These are phyloP conservation scores for Rubus idaeus DNA, from an alignment of 306 rosid species.

Conservation along the genomic window DNA sequence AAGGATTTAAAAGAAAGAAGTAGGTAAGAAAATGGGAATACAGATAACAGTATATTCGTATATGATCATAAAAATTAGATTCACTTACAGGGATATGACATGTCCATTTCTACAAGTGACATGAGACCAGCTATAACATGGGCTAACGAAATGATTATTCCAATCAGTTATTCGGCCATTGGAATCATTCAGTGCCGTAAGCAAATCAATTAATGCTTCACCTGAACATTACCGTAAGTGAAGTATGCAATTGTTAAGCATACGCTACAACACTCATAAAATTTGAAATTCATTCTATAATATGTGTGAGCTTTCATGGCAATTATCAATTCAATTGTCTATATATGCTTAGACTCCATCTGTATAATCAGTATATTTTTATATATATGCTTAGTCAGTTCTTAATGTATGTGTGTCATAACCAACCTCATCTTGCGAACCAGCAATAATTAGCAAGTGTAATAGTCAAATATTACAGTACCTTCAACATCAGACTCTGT, in stretches of 20 bases:
- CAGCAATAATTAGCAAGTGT: background rate
- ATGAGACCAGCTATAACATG: conserved; percentile 87
- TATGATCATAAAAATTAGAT: background rate
- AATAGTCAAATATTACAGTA: conserved; percentile 22
- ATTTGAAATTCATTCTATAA: background rate
- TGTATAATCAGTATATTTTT: background rate
- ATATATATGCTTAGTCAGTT: background rate
- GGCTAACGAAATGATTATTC: conserved; percentile 70
- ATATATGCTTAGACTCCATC: background rate
- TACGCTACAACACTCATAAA: background rate
- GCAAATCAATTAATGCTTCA: conserved; percentile 68
- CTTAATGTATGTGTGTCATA: background rate
- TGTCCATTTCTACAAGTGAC: conserved; percentile 69
- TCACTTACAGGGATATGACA: conserved; percentile 83
- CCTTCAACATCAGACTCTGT: conserved; percentile 83
- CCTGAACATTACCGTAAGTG: conserved; percentile 47
- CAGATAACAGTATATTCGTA: background rate
- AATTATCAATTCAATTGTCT: background rate
- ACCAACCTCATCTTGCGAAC: background rate
- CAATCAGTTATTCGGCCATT: conserved; percentile 59
- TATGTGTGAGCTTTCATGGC: background rate
- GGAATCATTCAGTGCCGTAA: conserved; percentile 65
- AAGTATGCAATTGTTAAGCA: background rate
- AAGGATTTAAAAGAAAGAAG: background rate
- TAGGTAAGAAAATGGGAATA: background rate